These are phyloP conservation scores for Pseudophaeomoniella oleicola DNA, from an alignment of 2,329 filamentous ascomycete genomes.

Conservation along the genomic window DNA sequence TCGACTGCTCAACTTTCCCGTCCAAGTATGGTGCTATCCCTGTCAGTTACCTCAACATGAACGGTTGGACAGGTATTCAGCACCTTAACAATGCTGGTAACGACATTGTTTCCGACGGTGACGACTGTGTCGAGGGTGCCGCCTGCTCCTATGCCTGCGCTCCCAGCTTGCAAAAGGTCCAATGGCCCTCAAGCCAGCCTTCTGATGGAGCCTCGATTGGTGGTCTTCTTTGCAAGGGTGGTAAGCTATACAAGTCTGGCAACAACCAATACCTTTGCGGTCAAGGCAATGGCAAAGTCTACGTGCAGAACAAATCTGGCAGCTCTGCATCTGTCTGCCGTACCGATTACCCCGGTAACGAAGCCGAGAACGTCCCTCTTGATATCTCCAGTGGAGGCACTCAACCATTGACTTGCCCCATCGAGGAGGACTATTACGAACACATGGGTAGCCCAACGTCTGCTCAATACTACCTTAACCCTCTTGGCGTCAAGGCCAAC, in stretches of 20 bases:
- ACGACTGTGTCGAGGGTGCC: constrained; percentile 43
- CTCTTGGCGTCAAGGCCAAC: constrained; percentile 49
- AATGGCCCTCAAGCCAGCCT: constrained; percentile 74
- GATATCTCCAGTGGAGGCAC: constrained; percentile 44
- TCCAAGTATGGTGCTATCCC: constrained; percentile 64
- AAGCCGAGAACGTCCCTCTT: constrained; percentile 72
- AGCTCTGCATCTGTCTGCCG: constrained; percentile 65
- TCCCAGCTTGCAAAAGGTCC: constrained; percentile 79
- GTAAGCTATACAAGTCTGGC: constrained; percentile 67
- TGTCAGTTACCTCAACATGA: constrained; percentile 52
- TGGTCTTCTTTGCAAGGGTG: constrained; percentile 61
- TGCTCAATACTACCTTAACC: constrained; percentile 96
- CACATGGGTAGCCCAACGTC: constrained; percentile 65
- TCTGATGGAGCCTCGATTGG: constrained; percentile 70
- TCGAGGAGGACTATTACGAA: constrained; percentile 57
- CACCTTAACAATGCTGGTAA: constrained; percentile 36
- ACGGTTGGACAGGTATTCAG: constrained; percentile 73
- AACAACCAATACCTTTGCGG: constrained; percentile 58
- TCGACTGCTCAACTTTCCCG: constrained; percentile 62
- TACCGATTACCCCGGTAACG: constrained; percentile 83
- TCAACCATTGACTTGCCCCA: constrained; percentile 59
- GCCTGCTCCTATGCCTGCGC: constrained; percentile 93
- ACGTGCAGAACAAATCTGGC: constrained; percentile 59
- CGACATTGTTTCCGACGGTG: constrained; percentile 46
- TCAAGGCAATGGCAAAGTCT: constrained; percentile 53